Conservation (phyloP, 192 early-diverging fungal species). For the Entomortierella chlamydospora region DNA sequence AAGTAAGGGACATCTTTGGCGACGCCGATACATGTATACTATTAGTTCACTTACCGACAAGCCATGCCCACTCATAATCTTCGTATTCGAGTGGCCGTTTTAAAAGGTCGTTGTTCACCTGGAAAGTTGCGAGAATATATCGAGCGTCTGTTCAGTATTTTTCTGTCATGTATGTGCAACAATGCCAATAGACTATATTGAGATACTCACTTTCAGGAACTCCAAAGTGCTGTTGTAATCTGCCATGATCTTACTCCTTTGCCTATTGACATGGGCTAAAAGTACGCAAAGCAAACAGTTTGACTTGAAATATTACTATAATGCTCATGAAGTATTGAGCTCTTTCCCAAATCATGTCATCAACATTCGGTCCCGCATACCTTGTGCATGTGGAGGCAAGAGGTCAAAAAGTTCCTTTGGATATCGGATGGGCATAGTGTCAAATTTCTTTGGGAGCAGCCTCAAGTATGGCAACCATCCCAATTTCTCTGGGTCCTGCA, state of each 20-base stretch:
- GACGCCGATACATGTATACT: no score
- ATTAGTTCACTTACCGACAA: constrained; percentile 59
- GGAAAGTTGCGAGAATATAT: no score
- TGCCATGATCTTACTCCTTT: constrained; percentile 57
- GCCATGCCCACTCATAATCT: constrained; percentile 70
- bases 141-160: no score
- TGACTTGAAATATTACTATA: no score
- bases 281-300: no score
- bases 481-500: constrained; percentile 43
- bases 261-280: constrained; percentile 57
- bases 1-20: neutral
- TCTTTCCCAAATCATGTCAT: no score
- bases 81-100: constrained; percentile 42
- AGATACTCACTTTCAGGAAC: constrained; percentile 6
- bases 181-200: neutral
- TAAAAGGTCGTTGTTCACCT: constrained; percentile 27
- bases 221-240: constrained; percentile 52
- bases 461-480: constrained; percentile 62
- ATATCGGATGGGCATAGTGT: constrained; percentile 64
- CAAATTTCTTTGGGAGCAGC: constrained; percentile 64
- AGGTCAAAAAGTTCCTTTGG: constrained; percentile 43
- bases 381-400: constrained; percentile 55
- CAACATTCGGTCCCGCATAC: constrained; percentile 12
- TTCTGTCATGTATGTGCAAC: no score
- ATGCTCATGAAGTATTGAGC: no score